phyloP scores from a whole-genome alignment of 306 rosid genomes.

The Amphicarpaea edgeworthii region DNA sequence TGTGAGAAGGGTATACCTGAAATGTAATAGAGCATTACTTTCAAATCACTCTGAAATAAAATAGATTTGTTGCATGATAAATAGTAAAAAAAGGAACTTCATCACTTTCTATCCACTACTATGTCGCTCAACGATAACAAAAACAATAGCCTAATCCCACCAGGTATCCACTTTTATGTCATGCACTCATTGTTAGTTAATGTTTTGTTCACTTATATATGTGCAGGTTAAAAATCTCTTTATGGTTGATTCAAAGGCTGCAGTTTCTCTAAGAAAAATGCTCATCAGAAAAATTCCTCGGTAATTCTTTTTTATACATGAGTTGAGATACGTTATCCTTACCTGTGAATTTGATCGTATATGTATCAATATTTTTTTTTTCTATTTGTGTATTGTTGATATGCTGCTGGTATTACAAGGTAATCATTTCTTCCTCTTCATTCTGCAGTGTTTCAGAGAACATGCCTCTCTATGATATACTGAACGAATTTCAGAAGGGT shows the following conservation, averaged over 20 bases:
- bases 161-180: not conserved
- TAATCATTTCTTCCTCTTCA: slow-evolving; percentile 34
- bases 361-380: slow-evolving; percentile 30
- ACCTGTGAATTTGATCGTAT: slow-evolving; percentile 23
- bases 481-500: slow-evolving; percentile 97
- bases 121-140: not conserved
- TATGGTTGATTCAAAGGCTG: slow-evolving; percentile 75
- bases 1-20: slow-evolving; percentile 15
- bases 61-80: slow-evolving; percentile 8
- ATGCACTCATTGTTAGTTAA: slow-evolving; percentile 22
- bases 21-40: slow-evolving; percentile 1
- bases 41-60: slow-evolving; percentile 24
- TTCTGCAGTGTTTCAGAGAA: slow-evolving; percentile 88
- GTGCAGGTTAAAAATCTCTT: slow-evolving; percentile 93
- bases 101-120: not conserved
- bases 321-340: slow-evolving; percentile 26
- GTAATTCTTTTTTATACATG: slow-evolving; percentile 51
- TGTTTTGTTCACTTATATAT: slow-evolving; percentile 34
- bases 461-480: slow-evolving; percentile 95
- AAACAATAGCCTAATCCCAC: not conserved
- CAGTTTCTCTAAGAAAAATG: slow-evolving; percentile 80
- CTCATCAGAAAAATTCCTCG: slow-evolving; percentile 90
- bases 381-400: slow-evolving; percentile 18
- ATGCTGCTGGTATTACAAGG: slow-evolving; percentile 27
- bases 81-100: slow-evolving; percentile 24